Conservation (phyloP, 2,329 filamentous ascomycete species). For the Domatiomyces catenatus region DNA sequence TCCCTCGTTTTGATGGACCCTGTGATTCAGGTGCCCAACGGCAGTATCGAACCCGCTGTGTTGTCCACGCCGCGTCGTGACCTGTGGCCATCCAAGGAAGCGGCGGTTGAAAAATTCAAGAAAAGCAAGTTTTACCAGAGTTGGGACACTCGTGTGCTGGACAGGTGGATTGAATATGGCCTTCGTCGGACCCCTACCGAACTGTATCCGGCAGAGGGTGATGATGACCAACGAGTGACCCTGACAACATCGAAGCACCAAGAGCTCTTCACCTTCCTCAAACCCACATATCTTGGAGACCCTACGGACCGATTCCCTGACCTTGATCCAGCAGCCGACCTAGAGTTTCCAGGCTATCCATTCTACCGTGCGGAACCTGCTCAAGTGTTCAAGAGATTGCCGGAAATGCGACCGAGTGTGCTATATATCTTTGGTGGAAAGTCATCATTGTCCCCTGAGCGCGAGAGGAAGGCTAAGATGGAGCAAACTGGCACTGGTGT, state of each 20-base stretch:
- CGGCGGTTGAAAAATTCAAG: conserved; percentile 51
- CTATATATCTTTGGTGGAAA: conserved; percentile 30
- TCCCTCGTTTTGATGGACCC: conserved; percentile 60
- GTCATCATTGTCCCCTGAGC: conserved; percentile 26
- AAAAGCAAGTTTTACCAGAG: conserved; percentile 60
- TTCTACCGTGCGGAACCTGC: conserved; percentile 31
- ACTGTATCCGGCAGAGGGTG: conserved; percentile 27
- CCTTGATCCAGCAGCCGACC: conserved; percentile 21
- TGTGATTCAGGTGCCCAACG: conserved; percentile 15
- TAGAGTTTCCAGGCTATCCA: conserved; percentile 20
- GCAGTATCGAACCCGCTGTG: conserved; percentile 38
- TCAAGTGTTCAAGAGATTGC: conserved; percentile 26
- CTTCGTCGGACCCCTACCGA: conserved; percentile 56
- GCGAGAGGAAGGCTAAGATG: conserved; percentile 27
- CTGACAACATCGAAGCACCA: conserved; percentile 69
- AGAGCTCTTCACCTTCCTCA: conserved; percentile 47
- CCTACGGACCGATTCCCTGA: conserved; percentile 28
- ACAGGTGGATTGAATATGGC: conserved; percentile 57
- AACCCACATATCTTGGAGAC: conserved; percentile 44
- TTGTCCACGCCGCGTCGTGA: conserved; percentile 62
- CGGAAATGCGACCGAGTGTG: conserved; percentile 28
- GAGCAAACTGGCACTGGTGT: conserved; percentile 25
- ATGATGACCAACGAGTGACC: conserved; percentile 38
- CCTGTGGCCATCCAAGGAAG: conserved; percentile 60
- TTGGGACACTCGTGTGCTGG: conserved; percentile 71